Base-by-base conservation (phyloP, 306 rosid genomes). In the Prunus padus region DNA sequence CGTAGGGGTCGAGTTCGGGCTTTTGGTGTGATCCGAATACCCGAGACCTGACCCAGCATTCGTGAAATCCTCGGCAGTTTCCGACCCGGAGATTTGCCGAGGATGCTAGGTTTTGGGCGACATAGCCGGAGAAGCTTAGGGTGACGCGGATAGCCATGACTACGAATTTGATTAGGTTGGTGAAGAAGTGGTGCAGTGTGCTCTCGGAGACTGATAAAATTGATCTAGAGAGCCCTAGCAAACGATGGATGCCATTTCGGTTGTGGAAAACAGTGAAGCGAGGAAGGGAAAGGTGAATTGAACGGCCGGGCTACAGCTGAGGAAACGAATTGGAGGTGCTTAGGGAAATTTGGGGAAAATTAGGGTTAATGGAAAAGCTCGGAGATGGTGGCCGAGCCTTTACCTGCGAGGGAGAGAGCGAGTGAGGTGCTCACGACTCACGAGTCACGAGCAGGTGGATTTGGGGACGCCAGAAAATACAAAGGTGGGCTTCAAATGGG, bases 91-190 rank as follows among this genome's bases (percentile, higher is more conserved):
- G 31, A 42, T 84, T 86, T 80, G 96, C 96, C 51, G 97, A 82
- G 77, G 97, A 85, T 20, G 82, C 90, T 7, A 95, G 84, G 65
- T 84, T 92, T 44, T 90, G 93, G 82, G 97, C 97, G 13, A 92
- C 91, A 3, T 90, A 92, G 77, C 97, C 90, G 19, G 99, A 92
- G 82, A 86, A 89, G 75, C 84, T 71, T 22, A 90, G 70, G 59
- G 99, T 90, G 11, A 90, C 90, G 1, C 97, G 91, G 22, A 92
- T 80, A 54, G 99, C 97, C 99, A 95, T 95, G 11, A 72, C 9
- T 13, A 51, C 16, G 25, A 92, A 75, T 44, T 77, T 65, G 79
- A 87, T 40, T 23, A 84, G 68, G 25, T 19, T 37, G 30, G 56
- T 14, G 72, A 85, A 65, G 80, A 73, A 3, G 15, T 73, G 87